phyloP scores from a whole-genome alignment of 805 yeast species.

The Candida insectorum region DNA sequence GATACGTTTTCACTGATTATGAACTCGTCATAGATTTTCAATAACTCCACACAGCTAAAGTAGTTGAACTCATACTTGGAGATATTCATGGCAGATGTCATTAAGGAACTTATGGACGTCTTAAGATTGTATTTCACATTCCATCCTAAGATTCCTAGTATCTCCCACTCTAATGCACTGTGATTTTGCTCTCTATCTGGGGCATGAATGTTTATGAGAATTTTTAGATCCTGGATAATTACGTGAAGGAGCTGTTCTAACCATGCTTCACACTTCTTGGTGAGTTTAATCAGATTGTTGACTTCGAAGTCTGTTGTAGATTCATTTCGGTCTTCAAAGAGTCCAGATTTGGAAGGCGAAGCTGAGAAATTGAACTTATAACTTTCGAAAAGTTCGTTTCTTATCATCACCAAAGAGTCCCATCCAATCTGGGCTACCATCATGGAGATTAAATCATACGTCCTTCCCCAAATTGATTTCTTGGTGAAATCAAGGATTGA shows the following conservation, averaged over 20 bases:
- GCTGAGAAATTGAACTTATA: no score
- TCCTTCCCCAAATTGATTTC: constrained; percentile 40
- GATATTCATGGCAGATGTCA: constrained; percentile 50
- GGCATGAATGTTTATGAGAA: constrained; percentile 22
- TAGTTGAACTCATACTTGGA: constrained; percentile 59
- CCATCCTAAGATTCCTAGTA: constrained; percentile 58
- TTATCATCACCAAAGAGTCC: constrained; percentile 65
- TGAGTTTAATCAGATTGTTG: constrained; percentile 13
- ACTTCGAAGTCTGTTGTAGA: constrained; percentile 1
- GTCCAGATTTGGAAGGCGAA: no score
- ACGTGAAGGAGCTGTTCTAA: constrained; percentile 70
- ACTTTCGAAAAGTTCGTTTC: constrained; percentile 66
- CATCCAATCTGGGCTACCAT: constrained; percentile 74
- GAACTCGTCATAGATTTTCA: constrained; percentile 46
- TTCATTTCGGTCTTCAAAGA: neutral
- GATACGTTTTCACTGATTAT: constrained; percentile 31
- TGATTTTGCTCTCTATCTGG: constrained; percentile 34
- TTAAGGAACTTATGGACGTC: constrained; percentile 34
- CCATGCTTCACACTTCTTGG: constrained; percentile 64
- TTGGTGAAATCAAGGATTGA: constrained; percentile 31
- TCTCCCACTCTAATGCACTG: constrained; percentile 72
- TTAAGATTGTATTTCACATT: constrained; percentile 35
- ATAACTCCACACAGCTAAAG: constrained; percentile 49
- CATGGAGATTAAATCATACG: constrained; percentile 65
- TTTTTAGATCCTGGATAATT: constrained; percentile 57